A percentile compares a stretch with the other conserved stretches of the same genome.
These are phyloP conservation scores for Posidonia oceanica DNA, from an alignment of 116 monocot genomes.

Conservation along the genomic window DNA sequence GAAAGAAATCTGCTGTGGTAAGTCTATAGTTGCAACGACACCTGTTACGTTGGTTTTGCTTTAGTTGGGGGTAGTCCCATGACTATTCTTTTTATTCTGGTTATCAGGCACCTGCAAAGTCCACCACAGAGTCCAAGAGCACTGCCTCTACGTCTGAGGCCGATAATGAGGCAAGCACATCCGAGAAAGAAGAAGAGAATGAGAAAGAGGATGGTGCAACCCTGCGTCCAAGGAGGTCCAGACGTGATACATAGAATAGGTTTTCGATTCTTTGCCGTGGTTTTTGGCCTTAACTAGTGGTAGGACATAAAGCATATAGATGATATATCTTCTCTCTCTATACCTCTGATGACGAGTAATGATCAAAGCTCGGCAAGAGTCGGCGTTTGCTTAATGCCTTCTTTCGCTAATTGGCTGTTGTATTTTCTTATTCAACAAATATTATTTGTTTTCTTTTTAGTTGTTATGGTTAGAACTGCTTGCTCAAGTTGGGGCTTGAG, in stretches of 20 bases:
- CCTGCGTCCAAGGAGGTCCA: slow-evolving; percentile 29
- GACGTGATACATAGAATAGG: slow-evolving; percentile 27
- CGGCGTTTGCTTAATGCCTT: neutral
- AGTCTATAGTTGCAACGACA: neutral
- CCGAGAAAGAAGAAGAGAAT: slow-evolving; percentile 21
- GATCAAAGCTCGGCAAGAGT: no score
- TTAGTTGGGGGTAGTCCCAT: no score
- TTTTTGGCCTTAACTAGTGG: neutral
- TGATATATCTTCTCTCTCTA: no score
- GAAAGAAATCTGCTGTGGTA: slow-evolving; percentile 50
- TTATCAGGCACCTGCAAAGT: slow-evolving; percentile 11
- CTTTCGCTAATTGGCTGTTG: neutral
- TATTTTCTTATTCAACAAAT: neutral
- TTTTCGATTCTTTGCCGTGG: neutral
- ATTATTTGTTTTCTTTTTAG: neutral
- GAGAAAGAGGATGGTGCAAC: slow-evolving; percentile 31
- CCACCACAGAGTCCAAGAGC: slow-evolving; percentile 1
- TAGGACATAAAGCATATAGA: neutral
- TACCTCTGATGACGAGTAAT: no score
- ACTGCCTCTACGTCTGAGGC: slow-evolving; percentile 8
- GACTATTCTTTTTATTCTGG: neutral
- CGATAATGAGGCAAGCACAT: slow-evolving; percentile 15
- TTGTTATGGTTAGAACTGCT: neutral
- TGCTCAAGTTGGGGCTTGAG: no score
- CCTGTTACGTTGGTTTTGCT: no score